Conservation (phyloP, 1,284 basidiomycete genomes). For the Ganoderma lucidum region DNA sequence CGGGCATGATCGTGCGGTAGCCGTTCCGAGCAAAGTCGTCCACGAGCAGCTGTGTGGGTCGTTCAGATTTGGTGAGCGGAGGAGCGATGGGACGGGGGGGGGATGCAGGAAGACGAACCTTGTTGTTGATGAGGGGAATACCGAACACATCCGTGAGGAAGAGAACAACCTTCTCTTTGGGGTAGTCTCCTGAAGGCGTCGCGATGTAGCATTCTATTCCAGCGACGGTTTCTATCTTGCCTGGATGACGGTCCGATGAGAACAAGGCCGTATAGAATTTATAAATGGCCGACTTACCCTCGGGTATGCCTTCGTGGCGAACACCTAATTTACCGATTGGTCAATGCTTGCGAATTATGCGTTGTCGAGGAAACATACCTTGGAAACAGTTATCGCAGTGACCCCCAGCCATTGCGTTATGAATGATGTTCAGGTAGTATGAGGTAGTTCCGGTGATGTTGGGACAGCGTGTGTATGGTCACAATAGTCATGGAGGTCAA, state of each 20-base stretch:
- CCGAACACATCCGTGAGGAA: conserved; percentile 74
- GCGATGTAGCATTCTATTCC: conserved; percentile 62
- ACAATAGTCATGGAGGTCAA: too few species aligned
- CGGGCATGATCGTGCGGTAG: conserved; percentile 66
- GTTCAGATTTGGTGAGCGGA: not conserved
- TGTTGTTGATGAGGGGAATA: conserved; percentile 60
- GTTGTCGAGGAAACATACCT: conserved; percentile 40
- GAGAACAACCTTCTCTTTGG: conserved; percentile 65
- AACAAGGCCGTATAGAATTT: not conserved
- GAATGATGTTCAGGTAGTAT: not conserved
- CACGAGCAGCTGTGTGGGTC: conserved; percentile 57
- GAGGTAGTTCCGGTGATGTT: not conserved
- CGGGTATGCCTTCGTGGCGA: conserved; percentile 61
- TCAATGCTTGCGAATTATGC: not conserved
- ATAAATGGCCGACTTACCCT: conserved; percentile 43
- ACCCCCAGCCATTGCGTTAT: conserved; percentile 5
- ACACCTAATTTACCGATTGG: conserved; percentile 48
- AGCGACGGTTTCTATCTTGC: conserved; percentile 52
- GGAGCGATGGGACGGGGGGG: not conserved
- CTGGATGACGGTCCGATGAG: conserved; percentile 35
- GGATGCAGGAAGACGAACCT: conserved; percentile 41
- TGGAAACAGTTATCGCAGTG: conserved; percentile 63
- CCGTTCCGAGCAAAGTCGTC: conserved; percentile 82
- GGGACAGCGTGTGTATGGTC: not conserved
- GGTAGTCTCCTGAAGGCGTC: conserved; percentile 54